Percentiles rank a stretch among this genome's conserved stretches.
phyloP scores from a whole-genome alignment of 2,329 filamentous ascomycete species.

The Ascochyta pisi region DNA sequence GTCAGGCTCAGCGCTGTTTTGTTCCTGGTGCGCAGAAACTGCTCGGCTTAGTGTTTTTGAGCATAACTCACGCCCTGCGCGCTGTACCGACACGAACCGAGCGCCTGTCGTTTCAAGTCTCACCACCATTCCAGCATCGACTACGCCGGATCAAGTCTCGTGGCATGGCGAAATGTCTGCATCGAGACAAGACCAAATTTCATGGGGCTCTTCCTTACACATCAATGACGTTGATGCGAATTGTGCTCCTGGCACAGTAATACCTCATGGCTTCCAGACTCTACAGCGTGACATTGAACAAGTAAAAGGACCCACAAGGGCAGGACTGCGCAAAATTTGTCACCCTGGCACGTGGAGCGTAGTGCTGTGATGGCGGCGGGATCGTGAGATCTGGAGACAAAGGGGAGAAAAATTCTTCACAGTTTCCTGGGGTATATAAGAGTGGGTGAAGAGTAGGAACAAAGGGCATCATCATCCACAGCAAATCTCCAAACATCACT shows the following conservation, averaged over 20 bases:
- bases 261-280: constrained; percentile 9
- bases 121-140: constrained; percentile 9
- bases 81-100: constrained; percentile 7
- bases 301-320: constrained; percentile 7
- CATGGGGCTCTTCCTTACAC: constrained; percentile 13
- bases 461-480: constrained; percentile 11
- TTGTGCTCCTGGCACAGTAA: neutral
- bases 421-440: constrained; percentile 5
- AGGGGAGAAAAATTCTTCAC: constrained; percentile 13
- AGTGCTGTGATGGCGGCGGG: constrained; percentile 9
- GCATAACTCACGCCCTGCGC: constrained; percentile 2
- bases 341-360: constrained; percentile 6
- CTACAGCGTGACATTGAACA: constrained; percentile 11
- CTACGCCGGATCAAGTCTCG: constrained; percentile 6
- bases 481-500: neutral
- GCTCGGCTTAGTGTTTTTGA: constrained; percentile 4
- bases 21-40: constrained; percentile 16
- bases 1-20: constrained; percentile 22
- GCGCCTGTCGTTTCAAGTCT: constrained; percentile 5
- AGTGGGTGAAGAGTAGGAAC: neutral
- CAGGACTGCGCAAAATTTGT: constrained; percentile 2
- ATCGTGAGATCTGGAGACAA: constrained; percentile 18
- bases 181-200: neutral
- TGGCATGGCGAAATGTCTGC: constrained; percentile 14
- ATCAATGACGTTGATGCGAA: constrained; percentile 13